Evolutionary conservation across 108 stramenopile genomes (phyloP).

Genomic region (Skeletonema costatum): DNA sequence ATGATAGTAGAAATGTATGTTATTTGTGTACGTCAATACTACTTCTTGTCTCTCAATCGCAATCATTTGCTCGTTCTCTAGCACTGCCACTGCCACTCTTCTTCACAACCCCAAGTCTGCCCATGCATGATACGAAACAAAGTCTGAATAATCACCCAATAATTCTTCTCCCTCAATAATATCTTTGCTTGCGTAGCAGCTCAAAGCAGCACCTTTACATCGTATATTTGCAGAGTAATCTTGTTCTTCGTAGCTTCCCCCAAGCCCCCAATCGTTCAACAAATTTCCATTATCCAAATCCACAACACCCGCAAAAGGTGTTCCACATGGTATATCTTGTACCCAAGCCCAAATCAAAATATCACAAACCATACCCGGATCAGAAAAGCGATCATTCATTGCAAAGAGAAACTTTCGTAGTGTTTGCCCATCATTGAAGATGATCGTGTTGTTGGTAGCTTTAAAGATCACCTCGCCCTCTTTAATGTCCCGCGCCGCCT

Average conservation of each 20-base stretch:
- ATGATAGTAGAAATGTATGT: too few relatives aligned
- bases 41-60: too few relatives aligned
- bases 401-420: conserved; percentile 14
- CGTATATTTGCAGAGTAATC: not conserved
- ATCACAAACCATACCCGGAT: conserved; percentile 10
- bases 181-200: not conserved
- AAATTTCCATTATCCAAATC: conserved; percentile 1
- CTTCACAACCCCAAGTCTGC: not conserved
- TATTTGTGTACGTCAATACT: too few relatives aligned
- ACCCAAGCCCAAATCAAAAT: conserved; percentile 12
- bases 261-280: not conserved
- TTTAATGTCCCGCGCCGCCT: conserved; percentile 4
- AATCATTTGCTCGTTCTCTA: too few relatives aligned
- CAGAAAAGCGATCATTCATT: not conserved
- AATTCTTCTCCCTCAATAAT: conserved; percentile 12
- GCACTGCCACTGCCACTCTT: too few relatives aligned
- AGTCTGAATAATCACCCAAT: not conserved
- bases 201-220: not conserved
- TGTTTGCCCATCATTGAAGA: not conserved
- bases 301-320: not conserved
- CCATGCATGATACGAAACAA: not conserved
- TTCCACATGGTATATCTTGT: not conserved
- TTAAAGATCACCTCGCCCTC: conserved; percentile 1
- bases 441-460: conserved; percentile 7
- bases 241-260: not conserved